Conservation (phyloP, 2,329 filamentous ascomycete genomes). For the Microsporum canis region DNA sequence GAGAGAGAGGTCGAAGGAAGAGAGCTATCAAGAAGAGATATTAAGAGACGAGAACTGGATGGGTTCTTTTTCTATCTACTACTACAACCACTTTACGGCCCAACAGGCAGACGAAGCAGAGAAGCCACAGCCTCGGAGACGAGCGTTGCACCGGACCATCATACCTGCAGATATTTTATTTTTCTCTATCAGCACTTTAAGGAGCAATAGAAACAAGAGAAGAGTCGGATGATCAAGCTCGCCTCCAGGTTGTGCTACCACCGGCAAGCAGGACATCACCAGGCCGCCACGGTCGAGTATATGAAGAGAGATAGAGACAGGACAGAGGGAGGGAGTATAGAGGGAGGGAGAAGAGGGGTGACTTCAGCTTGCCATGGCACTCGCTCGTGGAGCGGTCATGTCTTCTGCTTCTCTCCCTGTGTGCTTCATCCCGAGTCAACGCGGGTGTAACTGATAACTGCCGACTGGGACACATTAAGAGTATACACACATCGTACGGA, state of each 20-base stretch:
- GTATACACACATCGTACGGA: no score
- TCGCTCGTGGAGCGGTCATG: not conserved
- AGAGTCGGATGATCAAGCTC: not conserved
- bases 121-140: conserved; percentile 1
- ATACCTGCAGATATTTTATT: not conserved
- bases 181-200: not conserved
- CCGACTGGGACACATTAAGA: not conserved
- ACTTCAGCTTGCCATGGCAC: not conserved
- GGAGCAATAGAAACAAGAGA: not conserved
- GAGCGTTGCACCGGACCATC: not conserved
- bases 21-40: not conserved
- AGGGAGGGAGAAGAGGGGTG: not conserved
- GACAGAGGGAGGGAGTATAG: not conserved
- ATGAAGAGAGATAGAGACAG: not conserved
- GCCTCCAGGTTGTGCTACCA: not conserved
- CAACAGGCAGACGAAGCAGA: not conserved
- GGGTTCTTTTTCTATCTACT: no score
- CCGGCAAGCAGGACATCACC: not conserved
- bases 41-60: no score
- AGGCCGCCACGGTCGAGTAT: not conserved
- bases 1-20: no score
- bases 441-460: not conserved
- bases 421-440: not conserved
- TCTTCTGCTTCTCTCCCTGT: not conserved
- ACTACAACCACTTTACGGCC: not conserved